phyloP scores from a whole-genome alignment of 2,329 filamentous ascomycete species.

The Microdochium paspali region DNA sequence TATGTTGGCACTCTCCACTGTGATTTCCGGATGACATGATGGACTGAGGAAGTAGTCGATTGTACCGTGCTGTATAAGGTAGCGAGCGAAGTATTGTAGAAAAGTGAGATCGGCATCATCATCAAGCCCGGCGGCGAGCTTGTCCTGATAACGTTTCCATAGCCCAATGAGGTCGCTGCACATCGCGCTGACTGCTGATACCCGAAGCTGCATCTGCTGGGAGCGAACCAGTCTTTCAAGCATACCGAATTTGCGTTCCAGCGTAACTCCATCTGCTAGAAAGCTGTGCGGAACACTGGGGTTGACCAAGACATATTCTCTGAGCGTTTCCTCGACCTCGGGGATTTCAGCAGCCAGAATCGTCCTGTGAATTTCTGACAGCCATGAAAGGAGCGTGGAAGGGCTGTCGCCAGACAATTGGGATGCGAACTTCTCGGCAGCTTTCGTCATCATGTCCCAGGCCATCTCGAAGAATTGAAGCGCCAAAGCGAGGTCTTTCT shows the following conservation, averaged over 20 bases:
- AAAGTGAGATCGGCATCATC: conserved; percentile 26
- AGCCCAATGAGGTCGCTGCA: conserved; percentile 58
- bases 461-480: conserved; percentile 32
- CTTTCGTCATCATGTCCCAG: conserved; percentile 24
- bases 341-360: conserved; percentile 27
- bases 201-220: conserved; percentile 83
- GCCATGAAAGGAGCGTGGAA: conserved; percentile 23
- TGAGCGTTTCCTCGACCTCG: conserved; percentile 22
- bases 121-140: conserved; percentile 17
- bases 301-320: conserved; percentile 19
- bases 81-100: conserved; percentile 58
- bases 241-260: conserved; percentile 61
- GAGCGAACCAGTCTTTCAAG: conserved; percentile 68
- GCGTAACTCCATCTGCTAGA: conserved; percentile 40
- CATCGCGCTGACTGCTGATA: conserved; percentile 68
- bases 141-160: conserved; percentile 49
- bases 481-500: conserved; percentile 28
- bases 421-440: conserved; percentile 46
- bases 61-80: conserved; percentile 60
- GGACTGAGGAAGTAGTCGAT: conserved; percentile 83
- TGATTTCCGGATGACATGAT: conserved; percentile 86
- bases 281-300: conserved; percentile 27
- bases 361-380: conserved; percentile 33
- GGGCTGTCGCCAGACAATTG: conserved; percentile 37
- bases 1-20: conserved; percentile 71